These are phyloP conservation scores for Nepenthes gracilis DNA, from an alignment of 148 eudicot genomes.

Conservation along the genomic window DNA sequence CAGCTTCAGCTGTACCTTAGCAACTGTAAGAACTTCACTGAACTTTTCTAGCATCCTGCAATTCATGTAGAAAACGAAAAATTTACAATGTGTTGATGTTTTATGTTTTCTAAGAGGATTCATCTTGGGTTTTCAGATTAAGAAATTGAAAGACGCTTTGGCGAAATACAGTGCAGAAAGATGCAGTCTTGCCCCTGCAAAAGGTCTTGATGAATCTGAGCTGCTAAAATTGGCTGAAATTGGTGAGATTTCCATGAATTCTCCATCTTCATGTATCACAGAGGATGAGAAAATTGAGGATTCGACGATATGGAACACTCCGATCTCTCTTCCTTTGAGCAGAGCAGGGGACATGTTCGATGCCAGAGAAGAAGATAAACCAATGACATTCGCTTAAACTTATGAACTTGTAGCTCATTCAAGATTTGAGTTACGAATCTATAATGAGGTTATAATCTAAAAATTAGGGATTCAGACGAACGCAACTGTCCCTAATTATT, in stretches of 20 bases:
- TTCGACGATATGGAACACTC: neutral
- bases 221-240: slow-evolving; percentile 44
- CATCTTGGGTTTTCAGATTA: slow-evolving; percentile 38
- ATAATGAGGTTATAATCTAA: too few species aligned
- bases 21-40: slow-evolving; percentile 14
- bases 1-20: slow-evolving; percentile 82
- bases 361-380: too few species aligned
- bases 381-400: too few species aligned
- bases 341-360: too few species aligned
- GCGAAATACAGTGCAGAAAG: slow-evolving; percentile 49
- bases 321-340: neutral
- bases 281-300: slow-evolving; percentile 7
- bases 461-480: too few species aligned
- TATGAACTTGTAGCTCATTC: too few species aligned
- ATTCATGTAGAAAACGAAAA: too few species aligned
- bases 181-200: slow-evolving; percentile 50
- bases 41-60: neutral
- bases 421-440: too few species aligned
- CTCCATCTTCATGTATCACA: slow-evolving; percentile 8
- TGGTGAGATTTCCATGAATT: slow-evolving; percentile 37
- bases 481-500: too few species aligned
- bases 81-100: too few species aligned
- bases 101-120: too few species aligned
- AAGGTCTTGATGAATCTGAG: slow-evolving; percentile 71
- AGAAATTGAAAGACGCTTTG: slow-evolving; percentile 80